phyloP scores from a whole-genome alignment of 495 filamentous ascomycete genomes.

The Jackrogersella multiformis region DNA sequence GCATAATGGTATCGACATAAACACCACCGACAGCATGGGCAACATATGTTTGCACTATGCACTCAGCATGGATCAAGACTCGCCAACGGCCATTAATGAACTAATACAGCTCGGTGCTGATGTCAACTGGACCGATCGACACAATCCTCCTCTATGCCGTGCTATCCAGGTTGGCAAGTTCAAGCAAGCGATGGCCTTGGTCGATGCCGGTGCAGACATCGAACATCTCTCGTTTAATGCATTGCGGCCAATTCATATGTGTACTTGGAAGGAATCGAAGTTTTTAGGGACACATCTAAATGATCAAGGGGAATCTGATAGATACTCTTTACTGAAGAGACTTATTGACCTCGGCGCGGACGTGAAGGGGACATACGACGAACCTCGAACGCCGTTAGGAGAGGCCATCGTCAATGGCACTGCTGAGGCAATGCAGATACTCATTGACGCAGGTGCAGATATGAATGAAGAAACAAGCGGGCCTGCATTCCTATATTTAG shows the following conservation, averaged over 20 bases:
- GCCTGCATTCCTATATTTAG: not conserved
- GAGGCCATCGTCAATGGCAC: not conserved
- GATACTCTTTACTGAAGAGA: not conserved
- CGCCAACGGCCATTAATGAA: not conserved
- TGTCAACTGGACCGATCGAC: not conserved
- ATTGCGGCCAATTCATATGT: not conserved
- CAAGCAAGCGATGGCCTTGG: not conserved
- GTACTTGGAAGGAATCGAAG: not conserved
- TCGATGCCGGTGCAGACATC: not conserved
- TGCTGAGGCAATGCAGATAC: not conserved
- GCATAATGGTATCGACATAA: not conserved
- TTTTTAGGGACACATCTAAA: not conserved
- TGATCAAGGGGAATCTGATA: not conserved
- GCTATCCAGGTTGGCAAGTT: not conserved
- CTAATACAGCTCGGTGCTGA: not conserved
- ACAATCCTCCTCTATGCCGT: not conserved
- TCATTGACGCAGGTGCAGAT: not conserved
- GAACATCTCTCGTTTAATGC: not conserved
- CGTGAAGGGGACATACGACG: not conserved
- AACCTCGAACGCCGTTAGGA: not conserved
- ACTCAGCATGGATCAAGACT: not conserved
- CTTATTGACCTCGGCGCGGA: not conserved
- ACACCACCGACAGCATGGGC: not conserved
- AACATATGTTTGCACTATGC: not conserved
- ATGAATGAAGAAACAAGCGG: not conserved